Base-by-base conservation (phyloP, 805 yeast species). In the Kuraishia hungarica region DNA sequence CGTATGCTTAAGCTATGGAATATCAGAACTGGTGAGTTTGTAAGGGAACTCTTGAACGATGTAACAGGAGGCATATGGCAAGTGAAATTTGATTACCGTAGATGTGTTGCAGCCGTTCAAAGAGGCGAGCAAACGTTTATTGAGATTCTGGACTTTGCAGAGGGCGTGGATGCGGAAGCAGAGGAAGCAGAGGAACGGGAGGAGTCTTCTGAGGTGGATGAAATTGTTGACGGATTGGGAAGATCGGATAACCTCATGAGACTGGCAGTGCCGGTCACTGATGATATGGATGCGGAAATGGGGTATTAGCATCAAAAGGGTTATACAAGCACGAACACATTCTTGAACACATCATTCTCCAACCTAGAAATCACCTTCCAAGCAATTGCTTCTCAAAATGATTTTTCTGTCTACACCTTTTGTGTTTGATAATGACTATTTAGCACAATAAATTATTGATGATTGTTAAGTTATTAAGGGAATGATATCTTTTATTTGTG, bases 21-120 rank as follows among this genome's bases (percentile, higher is more conserved):
- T 65, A 79, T 90, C 46, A 77, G 81, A 58, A 83, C 86, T 2
- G 98, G 98, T 0, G 77, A 78, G 63, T 79, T 86, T 57, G 81
- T 92, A 1, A 76, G 89, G 55, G 91, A 90, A 60, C 69, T 94
- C 54, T 72, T 92, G 51, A 75, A 80, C 2, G 92, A 87, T 65
- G 84, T 86, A 24, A 78, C 89, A 17, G 96, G 94, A 10, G 86
- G 89, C 46, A 90, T 93, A 39, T 94, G 99, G 99, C 97, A 94
- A 61, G 97, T 93, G 1, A 81, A 87, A 62, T 89, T 91, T 63
- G 96, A 90, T 64, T 82, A 84, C 60, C 80, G 87, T 57, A 78
- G 91, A 53, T 87, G 97, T 65, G 89, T 93, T 46, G 93, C 96
- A 21, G 98, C 99, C 0, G 94, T 92, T 10, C 96, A 90, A 67